Conservation (phyloP, 176 grass and related monocot genomes). For the Hyparrhenia diplandra region DNA sequence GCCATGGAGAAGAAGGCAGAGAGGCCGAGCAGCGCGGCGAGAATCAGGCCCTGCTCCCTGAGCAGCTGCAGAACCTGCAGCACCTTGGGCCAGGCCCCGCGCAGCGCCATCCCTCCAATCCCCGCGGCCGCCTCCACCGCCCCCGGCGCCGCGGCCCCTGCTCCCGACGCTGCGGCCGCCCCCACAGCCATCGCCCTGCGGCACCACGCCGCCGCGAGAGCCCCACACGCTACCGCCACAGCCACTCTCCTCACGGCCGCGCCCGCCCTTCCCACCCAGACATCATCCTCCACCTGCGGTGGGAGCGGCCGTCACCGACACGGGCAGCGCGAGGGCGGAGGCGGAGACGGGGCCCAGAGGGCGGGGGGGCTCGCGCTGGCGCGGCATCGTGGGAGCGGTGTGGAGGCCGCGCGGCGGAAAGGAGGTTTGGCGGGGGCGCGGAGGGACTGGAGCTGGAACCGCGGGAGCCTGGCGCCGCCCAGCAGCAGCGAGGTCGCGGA, state of each 20-base stretch:
- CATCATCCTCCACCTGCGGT: constrained; percentile 15
- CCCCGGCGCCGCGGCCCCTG: constrained; percentile 20
- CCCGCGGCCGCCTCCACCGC: constrained; percentile 26
- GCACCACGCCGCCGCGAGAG: constrained; percentile 29
- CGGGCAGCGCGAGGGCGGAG: constrained; percentile 8
- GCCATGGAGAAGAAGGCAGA: constrained; percentile 99
- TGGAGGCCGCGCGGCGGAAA: constrained; percentile 4
- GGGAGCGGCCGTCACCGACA: background rate
- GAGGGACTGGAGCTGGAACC: constrained; percentile 36
- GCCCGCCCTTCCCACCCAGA: background rate
- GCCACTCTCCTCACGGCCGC: constrained; percentile 22
- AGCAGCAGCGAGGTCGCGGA: constrained; percentile 27
- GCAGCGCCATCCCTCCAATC: constrained; percentile 35
- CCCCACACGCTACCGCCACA: constrained; percentile 15
- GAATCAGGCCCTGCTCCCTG: constrained; percentile 69
- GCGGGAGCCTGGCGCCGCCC: constrained; percentile 34
- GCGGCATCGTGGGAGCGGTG: background rate
- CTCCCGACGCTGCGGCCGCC: constrained; percentile 6
- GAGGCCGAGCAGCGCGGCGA: constrained; percentile 61
- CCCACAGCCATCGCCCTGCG: constrained; percentile 22
- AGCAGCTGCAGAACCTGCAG: constrained; percentile 63
- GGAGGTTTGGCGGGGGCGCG: constrained; percentile 41
- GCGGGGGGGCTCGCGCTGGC: background rate
- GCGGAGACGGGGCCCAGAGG: constrained; percentile 7
- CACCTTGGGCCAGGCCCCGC: constrained; percentile 53